phyloP scores from a whole-genome alignment of 257 asterid genomes.

The Nicotiana tabacum region DNA sequence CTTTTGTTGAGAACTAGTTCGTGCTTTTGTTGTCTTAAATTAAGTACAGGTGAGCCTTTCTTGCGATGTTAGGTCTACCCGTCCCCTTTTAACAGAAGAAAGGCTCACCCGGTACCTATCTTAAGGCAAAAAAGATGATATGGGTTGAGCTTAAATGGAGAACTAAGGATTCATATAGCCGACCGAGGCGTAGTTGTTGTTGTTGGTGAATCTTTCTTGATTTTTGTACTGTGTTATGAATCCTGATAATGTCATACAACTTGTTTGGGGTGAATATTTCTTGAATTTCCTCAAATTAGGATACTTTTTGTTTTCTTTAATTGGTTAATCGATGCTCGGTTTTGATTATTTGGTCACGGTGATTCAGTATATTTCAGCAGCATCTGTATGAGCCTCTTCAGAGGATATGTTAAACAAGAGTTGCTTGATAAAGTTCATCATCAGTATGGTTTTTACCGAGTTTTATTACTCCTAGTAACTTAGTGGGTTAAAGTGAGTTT shows the following conservation, averaged over 20 bases:
- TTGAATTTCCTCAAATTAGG: neutral
- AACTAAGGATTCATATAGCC: no score
- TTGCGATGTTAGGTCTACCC: no score
- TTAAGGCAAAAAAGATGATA: no score
- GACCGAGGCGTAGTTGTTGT: neutral
- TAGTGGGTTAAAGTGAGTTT: neutral
- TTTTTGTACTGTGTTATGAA: neutral
- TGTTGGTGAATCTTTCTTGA: neutral
- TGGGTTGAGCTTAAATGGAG: no score
- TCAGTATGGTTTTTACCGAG: neutral
- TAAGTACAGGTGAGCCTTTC: no score
- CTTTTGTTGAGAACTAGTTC: neutral
- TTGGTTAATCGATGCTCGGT: neutral
- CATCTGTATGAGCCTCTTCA: neutral
- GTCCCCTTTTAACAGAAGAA: no score
- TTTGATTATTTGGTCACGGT: neutral
- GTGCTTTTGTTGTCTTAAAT: neutral
- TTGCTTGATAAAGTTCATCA: neutral
- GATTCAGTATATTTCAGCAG: neutral
- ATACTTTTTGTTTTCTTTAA: neutral
- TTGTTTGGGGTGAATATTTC: neutral
- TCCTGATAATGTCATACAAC: neutral
- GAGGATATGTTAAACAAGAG: neutral
- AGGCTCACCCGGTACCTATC: no score
- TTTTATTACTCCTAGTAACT: neutral